Percentiles rank a stretch among this genome's conserved stretches.
phyloP scores from a whole-genome alignment of 371 early-diverging fungal genomes.

The Batrachochytrium dendrobatidis region DNA sequence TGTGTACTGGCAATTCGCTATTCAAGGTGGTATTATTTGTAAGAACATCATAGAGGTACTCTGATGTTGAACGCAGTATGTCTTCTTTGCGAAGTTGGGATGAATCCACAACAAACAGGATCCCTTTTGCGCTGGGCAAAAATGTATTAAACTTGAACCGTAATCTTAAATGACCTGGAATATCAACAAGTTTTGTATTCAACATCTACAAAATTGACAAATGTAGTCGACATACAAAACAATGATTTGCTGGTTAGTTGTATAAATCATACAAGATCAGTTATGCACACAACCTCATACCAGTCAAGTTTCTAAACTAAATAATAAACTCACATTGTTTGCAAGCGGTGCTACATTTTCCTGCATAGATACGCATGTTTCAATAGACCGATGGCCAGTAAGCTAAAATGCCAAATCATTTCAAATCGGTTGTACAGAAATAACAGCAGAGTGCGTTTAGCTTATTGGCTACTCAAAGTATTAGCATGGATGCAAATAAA shows the following conservation, averaged over 20 bases:
- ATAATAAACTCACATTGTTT: neutral
- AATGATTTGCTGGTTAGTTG: neutral
- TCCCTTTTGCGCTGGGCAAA: conserved; percentile 57
- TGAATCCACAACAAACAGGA: conserved; percentile 77
- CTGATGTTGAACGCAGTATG: conserved; percentile 21
- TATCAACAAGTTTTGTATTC: conserved; percentile 63
- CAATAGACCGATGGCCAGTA: conserved; percentile 37
- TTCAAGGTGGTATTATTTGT: conserved; percentile 46
- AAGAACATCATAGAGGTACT: conserved; percentile 70
- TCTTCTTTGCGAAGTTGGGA: conserved; percentile 27
- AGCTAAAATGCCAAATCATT: conserved; percentile 34
- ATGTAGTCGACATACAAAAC: neutral
- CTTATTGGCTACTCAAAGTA: neutral
- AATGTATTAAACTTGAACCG: conserved; percentile 64
- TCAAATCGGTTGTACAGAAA: conserved; percentile 2
- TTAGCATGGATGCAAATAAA: conserved; percentile 17
- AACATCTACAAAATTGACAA: conserved; percentile 16
- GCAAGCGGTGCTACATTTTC: conserved; percentile 71
- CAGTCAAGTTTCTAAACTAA: neutral
- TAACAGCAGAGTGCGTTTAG: neutral
- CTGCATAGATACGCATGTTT: conserved; percentile 65
- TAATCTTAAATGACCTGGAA: conserved; percentile 83
- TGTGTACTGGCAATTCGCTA: conserved; percentile 53
- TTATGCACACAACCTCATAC: neutral
- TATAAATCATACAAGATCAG: conserved; percentile 4